Base-by-base conservation (phyloP, 805 yeast genomes). In the Saturnispora saitoi region DNA sequence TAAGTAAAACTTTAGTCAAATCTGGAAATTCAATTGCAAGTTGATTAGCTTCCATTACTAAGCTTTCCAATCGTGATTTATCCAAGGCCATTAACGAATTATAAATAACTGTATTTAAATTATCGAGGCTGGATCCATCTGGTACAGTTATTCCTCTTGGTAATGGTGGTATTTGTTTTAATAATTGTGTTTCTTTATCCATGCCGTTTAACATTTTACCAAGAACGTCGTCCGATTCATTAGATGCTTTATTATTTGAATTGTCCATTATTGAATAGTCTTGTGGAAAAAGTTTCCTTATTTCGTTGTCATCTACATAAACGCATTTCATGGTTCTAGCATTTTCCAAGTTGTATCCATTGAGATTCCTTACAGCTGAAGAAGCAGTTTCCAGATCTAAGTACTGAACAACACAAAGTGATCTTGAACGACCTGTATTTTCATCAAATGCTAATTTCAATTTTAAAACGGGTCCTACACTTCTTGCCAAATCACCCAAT, bases 391-490 rank as follows among this genome's bases (percentile, higher is more conserved):
- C 95, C 11, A 77, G 69, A 62, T 91, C 95, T 43, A 74, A 76
- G 62, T 85, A 91, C 57, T 85, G 90, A 9, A 52, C 51, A 15
- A 91, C 83, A 58, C 86, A 86, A 4, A 95, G 95, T 60, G 97
- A 97, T 64, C 84, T 88, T 8, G 96, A 86, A 59, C 81, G 82
- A 2, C 97, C 97, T 0, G 96, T 89, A 48, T 81, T 81, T 40
- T 86, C 82, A 63, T 91, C 97, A 62, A 90, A 87, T 63, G 87
- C 74, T 59, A 91, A 73, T 61, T 83, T 81, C 51, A 87, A 69
- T 48, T 77, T 78, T 24, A 77, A 75, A 2, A 91, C 91, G 0
- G 97, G 96, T 1, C 97, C 98, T 2, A 87, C 93, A 2, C 95
- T 81, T 49, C 75, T 72, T 52, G 95, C 95, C 12, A 91, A 78